Evolutionary conservation across 176 grass and related monocot genomes (phyloP).

Genomic region (Carex kokanica): DNA sequence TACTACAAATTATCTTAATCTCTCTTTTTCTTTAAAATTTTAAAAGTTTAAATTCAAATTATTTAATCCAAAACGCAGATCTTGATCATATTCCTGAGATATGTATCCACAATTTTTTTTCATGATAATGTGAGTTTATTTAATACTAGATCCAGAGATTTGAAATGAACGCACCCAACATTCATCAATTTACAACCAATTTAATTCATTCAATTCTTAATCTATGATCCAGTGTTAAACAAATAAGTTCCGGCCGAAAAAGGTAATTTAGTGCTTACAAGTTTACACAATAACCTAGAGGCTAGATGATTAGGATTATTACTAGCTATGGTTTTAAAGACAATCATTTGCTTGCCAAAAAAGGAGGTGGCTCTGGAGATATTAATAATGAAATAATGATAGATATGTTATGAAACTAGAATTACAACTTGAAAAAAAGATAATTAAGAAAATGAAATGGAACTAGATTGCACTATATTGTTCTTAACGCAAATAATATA

Average conservation of each 20-base stretch:
- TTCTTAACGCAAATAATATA: background rate
- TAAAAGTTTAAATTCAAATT: no score
- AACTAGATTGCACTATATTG: background rate
- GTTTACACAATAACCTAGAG: background rate
- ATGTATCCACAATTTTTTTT: background rate
- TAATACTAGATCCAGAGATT: background rate
- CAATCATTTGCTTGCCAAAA: background rate
- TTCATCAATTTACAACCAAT: background rate
- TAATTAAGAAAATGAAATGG: background rate
- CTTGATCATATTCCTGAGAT: background rate
- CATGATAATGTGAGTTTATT: background rate
- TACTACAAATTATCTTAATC: no score
- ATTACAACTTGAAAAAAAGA: no score
- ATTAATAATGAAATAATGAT: background rate
- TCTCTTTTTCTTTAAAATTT: no score
- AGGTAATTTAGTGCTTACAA: slow-evolving; percentile 4
- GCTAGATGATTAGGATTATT: background rate
- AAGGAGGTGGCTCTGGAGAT: background rate
- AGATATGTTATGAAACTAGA: background rate
- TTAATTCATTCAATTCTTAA: background rate
- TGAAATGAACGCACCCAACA: background rate
- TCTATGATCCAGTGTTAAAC: background rate
- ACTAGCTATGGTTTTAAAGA: background rate
- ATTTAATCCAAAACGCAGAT: no score
- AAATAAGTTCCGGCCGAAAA: background rate